A percentile compares a stretch with the other conserved stretches of the same genome.
These are phyloP conservation scores for Ananas comosus DNA, from an alignment of 176 grass and related monocot genomes.

Conservation along the genomic window DNA sequence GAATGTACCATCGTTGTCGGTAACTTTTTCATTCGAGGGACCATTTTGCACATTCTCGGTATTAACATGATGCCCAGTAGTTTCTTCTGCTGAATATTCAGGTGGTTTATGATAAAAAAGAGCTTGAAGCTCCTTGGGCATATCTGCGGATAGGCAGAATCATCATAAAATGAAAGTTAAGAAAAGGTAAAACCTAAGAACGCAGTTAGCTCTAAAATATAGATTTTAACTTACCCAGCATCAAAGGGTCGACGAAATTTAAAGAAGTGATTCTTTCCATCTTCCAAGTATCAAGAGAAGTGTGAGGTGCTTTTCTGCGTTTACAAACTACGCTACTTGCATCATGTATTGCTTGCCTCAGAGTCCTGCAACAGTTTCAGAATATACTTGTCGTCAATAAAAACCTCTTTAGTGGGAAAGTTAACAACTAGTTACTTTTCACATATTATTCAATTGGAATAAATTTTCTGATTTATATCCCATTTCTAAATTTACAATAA, in stretches of 20 bases:
- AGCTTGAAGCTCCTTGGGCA: conserved; percentile 20
- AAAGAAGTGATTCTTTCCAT: conserved; percentile 30
- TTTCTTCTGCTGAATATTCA: conserved; percentile 3
- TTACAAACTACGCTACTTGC: conserved; percentile 35
- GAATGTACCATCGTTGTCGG: conserved; percentile 9
- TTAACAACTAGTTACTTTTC: not conserved
- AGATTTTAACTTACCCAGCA: conserved; percentile 48
- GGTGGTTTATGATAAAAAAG: conserved; percentile 7
- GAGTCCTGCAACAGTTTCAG: conserved; percentile 23
- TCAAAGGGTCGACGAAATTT: conserved; percentile 44
- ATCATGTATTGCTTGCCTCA: conserved; percentile 42
- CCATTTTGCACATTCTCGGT: conserved; percentile 1
- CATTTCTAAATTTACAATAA: no score
- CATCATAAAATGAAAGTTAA: not conserved
- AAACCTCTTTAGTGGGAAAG: not conserved
- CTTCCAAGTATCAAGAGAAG: conserved; percentile 59
- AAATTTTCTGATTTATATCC: no score
- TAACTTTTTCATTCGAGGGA: conserved; percentile 9
- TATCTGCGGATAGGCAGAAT: conserved; percentile 33
- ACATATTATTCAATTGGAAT: no score
- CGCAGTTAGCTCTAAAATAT: not conserved
- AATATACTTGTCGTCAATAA: not conserved
- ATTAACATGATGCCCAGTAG: conserved; percentile 2
- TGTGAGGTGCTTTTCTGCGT: conserved; percentile 54
- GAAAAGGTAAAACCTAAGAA: not conserved